These are phyloP conservation scores for Colletotrichum liaoningense DNA, from an alignment of 2,329 filamentous ascomycete genomes.

Conservation along the genomic window DNA sequence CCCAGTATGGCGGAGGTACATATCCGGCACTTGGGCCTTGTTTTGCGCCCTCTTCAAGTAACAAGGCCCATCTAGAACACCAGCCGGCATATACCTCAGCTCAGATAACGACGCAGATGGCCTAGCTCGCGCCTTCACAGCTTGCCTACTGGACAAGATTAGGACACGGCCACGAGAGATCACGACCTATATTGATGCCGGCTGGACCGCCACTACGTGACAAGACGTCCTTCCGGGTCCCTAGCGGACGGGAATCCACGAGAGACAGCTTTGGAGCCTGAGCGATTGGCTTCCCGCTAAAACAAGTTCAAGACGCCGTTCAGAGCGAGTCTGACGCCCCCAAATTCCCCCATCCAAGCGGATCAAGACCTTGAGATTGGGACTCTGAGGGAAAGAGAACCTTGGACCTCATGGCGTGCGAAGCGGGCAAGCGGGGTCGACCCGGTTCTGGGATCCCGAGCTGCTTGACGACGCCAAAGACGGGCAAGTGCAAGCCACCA, in stretches of 20 bases:
- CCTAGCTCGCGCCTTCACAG: not conserved
- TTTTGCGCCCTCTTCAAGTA: not conserved
- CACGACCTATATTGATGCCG: not conserved
- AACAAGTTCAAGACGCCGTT: conserved; percentile 18
- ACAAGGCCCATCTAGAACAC: not conserved
- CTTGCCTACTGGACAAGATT: not conserved
- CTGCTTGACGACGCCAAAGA: not conserved
- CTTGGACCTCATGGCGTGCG: not conserved
- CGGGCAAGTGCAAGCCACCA: conserved; percentile 7
- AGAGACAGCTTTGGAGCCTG: not conserved
- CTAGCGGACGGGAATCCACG: not conserved
- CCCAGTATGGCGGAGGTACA: not conserved
- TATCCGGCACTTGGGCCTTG: not conserved
- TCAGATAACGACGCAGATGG: not conserved
- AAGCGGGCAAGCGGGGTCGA: conserved; percentile 11
- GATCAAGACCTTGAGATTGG: not conserved
- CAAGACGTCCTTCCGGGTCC: not conserved
- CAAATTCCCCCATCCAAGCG: conserved; percentile 22
- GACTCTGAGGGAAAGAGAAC: not conserved
- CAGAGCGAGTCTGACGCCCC: conserved; percentile 16
- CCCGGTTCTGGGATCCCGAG: conserved; percentile 16
- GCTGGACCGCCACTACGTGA: not conserved
- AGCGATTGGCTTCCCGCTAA: conserved; percentile 15
- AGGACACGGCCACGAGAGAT: not conserved
- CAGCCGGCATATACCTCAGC: not conserved